phyloP scores from a whole-genome alignment of 2,329 filamentous ascomycete genomes.

The Microsporum audouinii region DNA sequence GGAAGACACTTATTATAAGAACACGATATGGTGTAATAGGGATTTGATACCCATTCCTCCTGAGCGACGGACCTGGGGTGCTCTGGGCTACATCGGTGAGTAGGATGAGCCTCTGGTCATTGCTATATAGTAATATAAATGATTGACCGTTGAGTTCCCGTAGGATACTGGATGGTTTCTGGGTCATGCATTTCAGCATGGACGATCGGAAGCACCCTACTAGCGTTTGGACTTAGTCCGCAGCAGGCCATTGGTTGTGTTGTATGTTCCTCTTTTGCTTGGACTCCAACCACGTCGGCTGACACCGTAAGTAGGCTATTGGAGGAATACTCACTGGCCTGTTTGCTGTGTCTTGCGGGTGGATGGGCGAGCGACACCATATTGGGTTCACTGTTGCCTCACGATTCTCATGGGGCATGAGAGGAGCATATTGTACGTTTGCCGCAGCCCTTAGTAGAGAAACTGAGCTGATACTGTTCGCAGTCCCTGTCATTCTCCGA shows the following conservation, averaged over 20 bases:
- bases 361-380: slow-evolving; percentile 32
- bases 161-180: slow-evolving; percentile 23
- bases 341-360: slow-evolving; percentile 28
- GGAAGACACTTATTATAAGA: no score
- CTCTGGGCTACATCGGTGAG: slow-evolving; percentile 19
- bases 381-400: slow-evolving; percentile 36
- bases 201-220: slow-evolving; percentile 21
- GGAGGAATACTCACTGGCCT: slow-evolving; percentile 23
- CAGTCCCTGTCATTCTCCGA: slow-evolving; percentile 4
- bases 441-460: not conserved
- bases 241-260: slow-evolving; percentile 20
- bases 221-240: slow-evolving; percentile 19
- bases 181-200: slow-evolving; percentile 22
- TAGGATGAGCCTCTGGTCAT: not conserved
- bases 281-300: not conserved
- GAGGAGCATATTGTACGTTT: slow-evolving; percentile 24
- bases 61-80: slow-evolving; percentile 20
- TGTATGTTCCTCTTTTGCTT: slow-evolving; percentile 6
- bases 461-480: slow-evolving; percentile 12
- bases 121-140: no score
- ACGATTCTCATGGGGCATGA: slow-evolving; percentile 34
- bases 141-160: not conserved
- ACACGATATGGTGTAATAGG: slow-evolving; percentile 1
- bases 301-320: not conserved
- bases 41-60: slow-evolving; percentile 22